Evolutionary conservation across 2,329 filamentous ascomycete genomes (phyloP), one percentile per base, ranked within the genome.

Genomic region (Lasiodiplodia theobromae): DNA sequence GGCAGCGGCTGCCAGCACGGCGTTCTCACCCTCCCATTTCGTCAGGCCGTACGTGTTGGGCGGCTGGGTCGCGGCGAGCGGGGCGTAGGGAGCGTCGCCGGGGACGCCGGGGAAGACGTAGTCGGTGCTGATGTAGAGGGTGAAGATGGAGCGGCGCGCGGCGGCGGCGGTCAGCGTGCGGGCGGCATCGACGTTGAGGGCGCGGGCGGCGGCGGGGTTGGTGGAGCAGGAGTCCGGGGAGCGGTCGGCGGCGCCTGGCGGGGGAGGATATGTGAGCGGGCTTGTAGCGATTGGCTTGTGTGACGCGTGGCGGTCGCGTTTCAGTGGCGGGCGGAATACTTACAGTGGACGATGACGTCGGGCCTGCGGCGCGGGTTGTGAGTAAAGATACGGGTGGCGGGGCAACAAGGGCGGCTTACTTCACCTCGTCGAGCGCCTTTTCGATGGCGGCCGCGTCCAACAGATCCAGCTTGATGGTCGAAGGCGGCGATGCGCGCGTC

Each of bases 181-280:
- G 57, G 92, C 91, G 2, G 93, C 91, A 3, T 88, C 85, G 14
- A 95, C 88, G 75, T 97, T 97, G 74, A 96, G 84, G 21, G 86
- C 86, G 70, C 86, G 87, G 3, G 93, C 92, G 66, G 88, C 91
- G 69, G 90, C 87, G 2, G 93, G 94, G 77, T 97, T 88, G 71
- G 88, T 86, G 74, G 94, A 91, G 75, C 94, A 95, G 77, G 91
- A 91, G 80, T 97, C 94, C 2, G 94, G 94, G 75, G 91, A 96
- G 70, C 93, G 89, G 79, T 97, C 94, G 56, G 94, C 94, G 51
- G 94, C 94, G 77, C 92, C 92, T 94, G 71, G 44, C 2, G 14
- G 54, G 12, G 44, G 52, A 14, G 31, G 34, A 44, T 16, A 47
- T 40, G 31, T 16, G 34, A 23, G 31, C 21, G 25, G 56, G 12